Evolutionary conservation across 345 rosid genomes (phyloP), one percentile per base, ranked within the genome.

Genomic region (Salix caprea): DNA sequence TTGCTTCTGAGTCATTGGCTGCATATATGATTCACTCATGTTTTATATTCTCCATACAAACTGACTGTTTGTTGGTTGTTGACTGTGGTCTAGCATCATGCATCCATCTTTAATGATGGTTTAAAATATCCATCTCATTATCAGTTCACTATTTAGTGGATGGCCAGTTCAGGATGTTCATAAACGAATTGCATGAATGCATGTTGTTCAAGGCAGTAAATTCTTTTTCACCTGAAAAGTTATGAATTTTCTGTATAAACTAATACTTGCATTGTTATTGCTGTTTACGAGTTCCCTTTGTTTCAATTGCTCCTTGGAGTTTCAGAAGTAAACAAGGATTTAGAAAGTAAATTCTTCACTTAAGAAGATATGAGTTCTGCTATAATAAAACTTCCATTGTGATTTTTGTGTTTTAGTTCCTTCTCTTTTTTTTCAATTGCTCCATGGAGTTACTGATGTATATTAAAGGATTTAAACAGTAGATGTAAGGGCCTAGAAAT

Each of bases 231-330:
- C 28, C 64, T 1, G 28, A 58, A 24, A 52, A 39, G 19, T 15
- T 58, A 2, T 60, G 15, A 60, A 30, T 42, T 36, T 66, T 65
- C n/a, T 72, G 23, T 24, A 50, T 66, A 26, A 73, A 54, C 8
- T 61, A 58, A 6, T 26, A 42, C 65, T 26, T 37, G 10, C 21
- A 30, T 30, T 40, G 67, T 34, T 21, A 44, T 54, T 78, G 67
- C 18, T 30, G 21, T 54, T 44, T 30, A 24, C 2, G 42, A 40
- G 10, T 26, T 50, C 58, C 23, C 68, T 75, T 62, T 9, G 6
- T 39, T 77, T 61, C 58, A 32, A 75, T 46, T 73, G 76, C 67
- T 46, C 10, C 61, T 64, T 60, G 74, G 61, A 48, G 71, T 30
- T 73, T 62, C 56, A 32, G 6, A 39, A 19, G 24, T 52, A 23